These are phyloP conservation scores for Diophrys sp. DNA, from an alignment of 73 alveolate genomes.

Conservation along the genomic window DNA sequence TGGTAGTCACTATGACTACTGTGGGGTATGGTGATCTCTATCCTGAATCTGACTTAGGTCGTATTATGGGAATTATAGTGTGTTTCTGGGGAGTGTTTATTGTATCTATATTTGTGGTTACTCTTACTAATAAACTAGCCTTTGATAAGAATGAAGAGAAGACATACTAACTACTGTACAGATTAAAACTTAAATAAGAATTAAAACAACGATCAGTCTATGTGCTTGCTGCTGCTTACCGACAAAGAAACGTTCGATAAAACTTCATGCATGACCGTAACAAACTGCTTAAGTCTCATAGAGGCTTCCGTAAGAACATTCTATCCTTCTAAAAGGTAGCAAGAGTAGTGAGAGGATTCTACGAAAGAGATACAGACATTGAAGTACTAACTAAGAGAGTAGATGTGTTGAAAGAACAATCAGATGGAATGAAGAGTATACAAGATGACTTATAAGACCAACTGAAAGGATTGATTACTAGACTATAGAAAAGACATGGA, in stretches of 20 bases:
- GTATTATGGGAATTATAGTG: slow-evolving; percentile 77
- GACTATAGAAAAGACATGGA: too few species aligned
- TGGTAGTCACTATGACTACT: slow-evolving; percentile 90
- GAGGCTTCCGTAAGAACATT: slow-evolving; percentile 43
- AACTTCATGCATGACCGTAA: not conserved
- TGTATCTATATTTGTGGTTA: slow-evolving; percentile 83
- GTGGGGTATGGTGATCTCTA: slow-evolving; percentile 98
- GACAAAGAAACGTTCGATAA: slow-evolving; percentile 13
- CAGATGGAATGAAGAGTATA: not conserved
- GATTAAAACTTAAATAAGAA: slow-evolving; percentile 31
- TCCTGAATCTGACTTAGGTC: slow-evolving; percentile 92
- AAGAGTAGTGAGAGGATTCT: slow-evolving; percentile 33
- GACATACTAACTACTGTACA: slow-evolving; percentile 25
- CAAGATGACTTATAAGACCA: not conserved
- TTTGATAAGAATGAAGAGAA: slow-evolving; percentile 60
- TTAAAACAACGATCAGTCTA: slow-evolving; percentile 31
- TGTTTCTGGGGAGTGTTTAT: slow-evolving; percentile 92
- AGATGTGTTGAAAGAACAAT: slow-evolving; percentile 13
- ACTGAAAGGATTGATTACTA: not conserved
- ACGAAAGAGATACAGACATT: slow-evolving; percentile 58
- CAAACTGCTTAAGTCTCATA: slow-evolving; percentile 17
- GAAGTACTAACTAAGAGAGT: slow-evolving; percentile 30
- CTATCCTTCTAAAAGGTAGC: slow-evolving; percentile 33
- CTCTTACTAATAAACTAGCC: slow-evolving; percentile 71
- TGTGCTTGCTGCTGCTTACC: slow-evolving; percentile 29